These are phyloP conservation scores for Spathaspora sp. DNA, from an alignment of 1,139 yeast species.

Conservation along the genomic window DNA sequence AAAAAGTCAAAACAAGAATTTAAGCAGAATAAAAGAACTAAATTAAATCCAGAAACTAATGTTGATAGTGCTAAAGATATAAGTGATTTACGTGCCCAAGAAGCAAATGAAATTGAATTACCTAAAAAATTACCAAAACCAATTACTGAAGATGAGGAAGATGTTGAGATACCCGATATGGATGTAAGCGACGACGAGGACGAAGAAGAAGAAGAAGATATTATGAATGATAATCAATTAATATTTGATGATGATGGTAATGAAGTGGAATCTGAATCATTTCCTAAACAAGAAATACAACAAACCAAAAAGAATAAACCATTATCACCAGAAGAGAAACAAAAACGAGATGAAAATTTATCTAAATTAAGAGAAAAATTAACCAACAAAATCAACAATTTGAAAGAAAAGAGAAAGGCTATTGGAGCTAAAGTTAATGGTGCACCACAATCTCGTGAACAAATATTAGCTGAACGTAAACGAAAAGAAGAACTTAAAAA, in stretches of 20 bases:
- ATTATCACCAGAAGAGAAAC: slow-evolving; percentile 46
- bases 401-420: slow-evolving; percentile 86
- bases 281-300: slow-evolving; percentile 16
- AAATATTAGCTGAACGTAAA: slow-evolving; percentile 61
- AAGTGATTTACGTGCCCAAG: slow-evolving; percentile 52
- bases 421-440: slow-evolving; percentile 81
- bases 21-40: slow-evolving; percentile 61
- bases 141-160: slow-evolving; percentile 10
- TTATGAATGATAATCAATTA: slow-evolving; percentile 22
- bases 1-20: slow-evolving; percentile 70
- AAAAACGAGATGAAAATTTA: slow-evolving; percentile 54
- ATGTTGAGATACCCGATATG: slow-evolving; percentile 11
- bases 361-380: slow-evolving; percentile 69
- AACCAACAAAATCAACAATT: slow-evolving; percentile 63
- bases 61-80: slow-evolving; percentile 66
- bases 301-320: slow-evolving; percentile 18
- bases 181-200: slow-evolving; percentile 14
- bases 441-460: slow-evolving; percentile 80
- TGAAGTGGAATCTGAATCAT: slow-evolving; percentile 35
- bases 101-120: slow-evolving; percentile 58
- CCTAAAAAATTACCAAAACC: slow-evolving; percentile 32
- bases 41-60: slow-evolving; percentile 69
- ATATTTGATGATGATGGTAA: slow-evolving; percentile 81
- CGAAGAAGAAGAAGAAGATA: slow-evolving; percentile 15
- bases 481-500: slow-evolving; percentile 42